Conservation (phyloP, 257 asterid genomes). For the Nicotiana undulata region DNA sequence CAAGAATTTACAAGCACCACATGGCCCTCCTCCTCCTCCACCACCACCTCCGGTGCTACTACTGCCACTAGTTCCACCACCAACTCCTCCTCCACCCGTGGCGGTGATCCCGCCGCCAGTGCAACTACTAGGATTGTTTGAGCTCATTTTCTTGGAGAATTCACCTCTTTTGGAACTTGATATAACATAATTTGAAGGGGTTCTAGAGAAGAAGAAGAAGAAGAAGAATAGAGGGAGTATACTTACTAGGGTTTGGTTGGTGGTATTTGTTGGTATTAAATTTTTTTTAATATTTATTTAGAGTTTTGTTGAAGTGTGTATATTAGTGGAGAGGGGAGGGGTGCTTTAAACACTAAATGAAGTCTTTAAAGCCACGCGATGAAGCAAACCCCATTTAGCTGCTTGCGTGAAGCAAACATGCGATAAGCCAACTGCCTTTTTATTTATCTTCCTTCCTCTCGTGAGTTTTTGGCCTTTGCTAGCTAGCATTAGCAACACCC, state of each 20-base stretch:
- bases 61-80: constrained; percentile 12
- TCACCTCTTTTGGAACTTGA: not conserved
- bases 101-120: constrained; percentile 15
- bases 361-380: constrained; percentile 97
- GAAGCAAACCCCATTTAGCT: constrained; percentile 82
- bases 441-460: constrained; percentile 47
- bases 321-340: constrained; percentile 15
- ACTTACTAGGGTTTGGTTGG: constrained; percentile 55
- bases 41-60: constrained; percentile 20
- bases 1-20: constrained; percentile 98
- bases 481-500: constrained; percentile 17
- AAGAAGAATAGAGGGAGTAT: not conserved
- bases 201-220: not conserved
- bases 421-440: constrained; percentile 74
- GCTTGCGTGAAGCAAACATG: constrained; percentile 99
- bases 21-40: constrained; percentile 58
- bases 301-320: not conserved
- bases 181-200: constrained; percentile 4
- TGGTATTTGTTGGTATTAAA: constrained; percentile 9
- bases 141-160: constrained; percentile 3
- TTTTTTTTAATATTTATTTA: not conserved
- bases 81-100: constrained; percentile 18
- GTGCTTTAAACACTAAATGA: constrained; percentile 43
- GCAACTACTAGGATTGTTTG: constrained; percentile 27
- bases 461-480: constrained; percentile 49